Evolutionary conservation across 768 basidiomycete genomes (phyloP).

Genomic region (Lactarius sanguifluus): DNA sequence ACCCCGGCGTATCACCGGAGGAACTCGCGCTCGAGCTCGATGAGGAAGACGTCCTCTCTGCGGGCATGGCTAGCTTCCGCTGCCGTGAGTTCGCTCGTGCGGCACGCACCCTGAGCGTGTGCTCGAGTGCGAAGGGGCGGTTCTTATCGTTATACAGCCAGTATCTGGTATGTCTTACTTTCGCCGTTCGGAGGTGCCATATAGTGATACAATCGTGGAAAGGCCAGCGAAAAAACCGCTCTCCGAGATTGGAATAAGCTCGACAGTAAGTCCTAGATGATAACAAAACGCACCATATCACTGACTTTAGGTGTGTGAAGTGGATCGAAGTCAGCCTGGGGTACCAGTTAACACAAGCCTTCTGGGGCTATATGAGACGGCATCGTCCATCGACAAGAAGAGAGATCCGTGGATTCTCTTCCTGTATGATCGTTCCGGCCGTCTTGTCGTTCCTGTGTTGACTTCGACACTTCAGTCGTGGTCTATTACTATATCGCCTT

Average conservation of each 20-base stretch:
- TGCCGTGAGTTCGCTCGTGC: constrained; percentile 77
- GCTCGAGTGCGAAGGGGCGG: constrained; percentile 66
- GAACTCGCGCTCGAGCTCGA: constrained; percentile 45
- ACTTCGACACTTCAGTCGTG: constrained; percentile 55
- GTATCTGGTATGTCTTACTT: constrained; percentile 67
- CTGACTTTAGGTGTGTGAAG: constrained; percentile 39
- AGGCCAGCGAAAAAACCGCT: constrained; percentile 84
- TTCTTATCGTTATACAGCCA: constrained; percentile 81
- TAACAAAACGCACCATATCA: background rate
- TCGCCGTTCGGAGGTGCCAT: constrained; percentile 9
- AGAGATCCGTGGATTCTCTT: constrained; percentile 84
- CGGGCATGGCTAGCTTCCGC: constrained; percentile 74
- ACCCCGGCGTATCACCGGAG: constrained; percentile 9
- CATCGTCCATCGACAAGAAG: constrained; percentile 42
- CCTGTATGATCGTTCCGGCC: constrained; percentile 47
- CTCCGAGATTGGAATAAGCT: constrained; percentile 84
- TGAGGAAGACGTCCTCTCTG: constrained; percentile 71
- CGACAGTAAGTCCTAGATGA: constrained; percentile 51
- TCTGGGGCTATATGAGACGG: constrained; percentile 55
- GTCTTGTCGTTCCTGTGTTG: constrained; percentile 11
- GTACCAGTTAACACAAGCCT: constrained; percentile 62
- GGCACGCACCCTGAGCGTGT: constrained; percentile 59
- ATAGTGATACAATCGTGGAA: constrained; percentile 16
- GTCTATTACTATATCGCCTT: constrained; percentile 76
- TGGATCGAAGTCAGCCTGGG: constrained; percentile 66